Conservation (phyloP, 257 asterid genomes). For the Apocynum venetum region DNA sequence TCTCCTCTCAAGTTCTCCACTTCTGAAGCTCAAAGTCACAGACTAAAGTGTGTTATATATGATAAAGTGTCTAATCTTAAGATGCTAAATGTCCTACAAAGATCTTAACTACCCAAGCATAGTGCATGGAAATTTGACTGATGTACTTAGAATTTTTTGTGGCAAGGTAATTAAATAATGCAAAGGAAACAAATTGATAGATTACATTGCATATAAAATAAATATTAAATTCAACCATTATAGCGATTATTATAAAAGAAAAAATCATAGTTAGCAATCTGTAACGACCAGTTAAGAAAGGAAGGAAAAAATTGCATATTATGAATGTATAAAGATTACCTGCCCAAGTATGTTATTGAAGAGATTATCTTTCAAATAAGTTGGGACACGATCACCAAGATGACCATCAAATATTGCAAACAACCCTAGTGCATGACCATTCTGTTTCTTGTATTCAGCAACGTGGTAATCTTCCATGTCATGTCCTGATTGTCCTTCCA, state of each 20-base stretch:
- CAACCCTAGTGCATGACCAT: conserved; percentile 63
- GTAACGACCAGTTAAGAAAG: neutral
- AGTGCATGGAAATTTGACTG: neutral
- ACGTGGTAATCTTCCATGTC: conserved; percentile 84
- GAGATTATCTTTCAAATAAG: conserved; percentile 58
- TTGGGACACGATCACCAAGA: conserved; percentile 71
- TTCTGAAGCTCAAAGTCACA: neutral
- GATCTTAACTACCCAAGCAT: neutral
- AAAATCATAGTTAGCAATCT: neutral
- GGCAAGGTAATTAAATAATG: neutral
- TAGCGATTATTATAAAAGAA: neutral
- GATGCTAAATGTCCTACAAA: neutral
- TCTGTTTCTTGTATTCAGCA: conserved; percentile 56
- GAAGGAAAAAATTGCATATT: neutral
- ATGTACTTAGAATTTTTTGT: neutral
- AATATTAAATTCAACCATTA: neutral
- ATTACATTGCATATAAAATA: neutral
- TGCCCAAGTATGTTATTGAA: conserved; percentile 65
- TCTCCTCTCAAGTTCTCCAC: neutral
- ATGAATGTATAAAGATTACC: conserved; percentile 30
- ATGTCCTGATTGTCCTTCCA: conserved; percentile 75
- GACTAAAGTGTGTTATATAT: neutral
- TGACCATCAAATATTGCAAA: conserved; percentile 80
- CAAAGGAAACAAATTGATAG: neutral
- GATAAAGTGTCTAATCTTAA: neutral